phyloP scores from a whole-genome alignment of 2,329 filamentous ascomycete species.

The Alternaria panax region DNA sequence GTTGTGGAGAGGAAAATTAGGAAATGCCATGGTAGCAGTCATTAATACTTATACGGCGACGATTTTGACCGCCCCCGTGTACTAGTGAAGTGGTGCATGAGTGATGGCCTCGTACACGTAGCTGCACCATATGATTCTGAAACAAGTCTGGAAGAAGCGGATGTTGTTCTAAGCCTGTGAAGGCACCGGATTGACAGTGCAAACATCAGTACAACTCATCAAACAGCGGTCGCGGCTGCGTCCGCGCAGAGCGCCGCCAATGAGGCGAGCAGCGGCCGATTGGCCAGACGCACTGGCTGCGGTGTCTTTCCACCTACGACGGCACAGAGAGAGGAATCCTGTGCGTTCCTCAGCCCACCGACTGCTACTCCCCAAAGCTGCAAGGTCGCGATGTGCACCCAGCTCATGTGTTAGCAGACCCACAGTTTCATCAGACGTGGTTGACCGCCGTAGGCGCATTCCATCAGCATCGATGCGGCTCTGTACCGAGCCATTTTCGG shows the following conservation, averaged over 20 bases:
- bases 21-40: constrained; percentile 1
- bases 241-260: constrained; percentile 11
- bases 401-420: constrained; percentile 16
- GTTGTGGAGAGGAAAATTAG: constrained; percentile 14
- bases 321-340: constrained; percentile 7
- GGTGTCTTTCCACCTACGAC: constrained; percentile 10
- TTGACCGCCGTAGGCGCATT: constrained; percentile 14
- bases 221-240: constrained; percentile 6
- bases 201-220: constrained; percentile 16
- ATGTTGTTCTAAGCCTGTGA: constrained; percentile 7
- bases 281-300: constrained; percentile 6
- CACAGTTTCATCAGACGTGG: constrained; percentile 16
- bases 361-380: background rate
- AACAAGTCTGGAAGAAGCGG: constrained; percentile 7
- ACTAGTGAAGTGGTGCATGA: constrained; percentile 14
- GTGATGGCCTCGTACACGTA: constrained; percentile 17
- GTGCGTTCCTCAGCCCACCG: constrained; percentile 10
- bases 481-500: constrained; percentile 8
- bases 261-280: constrained; percentile 15
- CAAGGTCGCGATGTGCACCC: constrained; percentile 11
- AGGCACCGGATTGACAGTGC: constrained; percentile 9
- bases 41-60: constrained; percentile 15
- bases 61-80: constrained; percentile 1
- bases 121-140: constrained; percentile 13
- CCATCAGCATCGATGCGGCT: constrained; percentile 9